These are phyloP conservation scores for Wallacemonas collosoma DNA, from an alignment of 208 protist genomes.

Conservation along the genomic window DNA sequence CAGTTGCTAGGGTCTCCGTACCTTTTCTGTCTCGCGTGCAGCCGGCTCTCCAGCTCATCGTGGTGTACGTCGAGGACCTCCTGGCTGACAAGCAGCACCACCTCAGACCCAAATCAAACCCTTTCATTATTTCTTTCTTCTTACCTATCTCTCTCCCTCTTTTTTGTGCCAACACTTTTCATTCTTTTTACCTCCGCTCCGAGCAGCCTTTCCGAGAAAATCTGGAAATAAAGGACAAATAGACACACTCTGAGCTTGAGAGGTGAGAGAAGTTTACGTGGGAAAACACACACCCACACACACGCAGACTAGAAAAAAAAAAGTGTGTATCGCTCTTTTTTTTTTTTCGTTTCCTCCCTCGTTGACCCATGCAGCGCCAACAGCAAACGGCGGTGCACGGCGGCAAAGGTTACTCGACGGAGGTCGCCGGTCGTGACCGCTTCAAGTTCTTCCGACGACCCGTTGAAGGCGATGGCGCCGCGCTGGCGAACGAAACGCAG, in stretches of 20 bases:
- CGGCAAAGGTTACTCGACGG: conserved; percentile 62
- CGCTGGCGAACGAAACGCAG: conserved; percentile 16
- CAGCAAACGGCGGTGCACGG: conserved; percentile 35
- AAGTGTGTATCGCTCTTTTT: not conserved
- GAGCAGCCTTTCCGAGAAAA: no score
- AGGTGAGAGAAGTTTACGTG: no score
- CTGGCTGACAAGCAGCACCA: no score
- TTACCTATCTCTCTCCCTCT: not conserved
- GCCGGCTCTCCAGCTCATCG: no score
- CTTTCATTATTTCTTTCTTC: not conserved
- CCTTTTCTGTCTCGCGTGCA: no score
- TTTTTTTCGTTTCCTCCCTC: conserved; percentile 7
- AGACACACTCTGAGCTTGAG: no score
- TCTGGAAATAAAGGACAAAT: no score
- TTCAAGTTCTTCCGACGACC: conserved; percentile 88
- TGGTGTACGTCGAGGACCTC: no score
- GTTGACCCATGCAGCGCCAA: conserved; percentile 27
- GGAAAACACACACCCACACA: not conserved
- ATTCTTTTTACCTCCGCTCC: not conserved
- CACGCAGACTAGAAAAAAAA: no score
- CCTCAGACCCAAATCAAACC: not conserved
- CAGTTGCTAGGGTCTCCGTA: no score
- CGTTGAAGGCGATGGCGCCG: conserved; percentile 50
- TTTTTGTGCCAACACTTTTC: not conserved
- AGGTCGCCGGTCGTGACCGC: conserved; percentile 85